Evolutionary conservation across 495 filamentous ascomycete genomes (phyloP).

Genomic region (Podospora pseudocomata): DNA sequence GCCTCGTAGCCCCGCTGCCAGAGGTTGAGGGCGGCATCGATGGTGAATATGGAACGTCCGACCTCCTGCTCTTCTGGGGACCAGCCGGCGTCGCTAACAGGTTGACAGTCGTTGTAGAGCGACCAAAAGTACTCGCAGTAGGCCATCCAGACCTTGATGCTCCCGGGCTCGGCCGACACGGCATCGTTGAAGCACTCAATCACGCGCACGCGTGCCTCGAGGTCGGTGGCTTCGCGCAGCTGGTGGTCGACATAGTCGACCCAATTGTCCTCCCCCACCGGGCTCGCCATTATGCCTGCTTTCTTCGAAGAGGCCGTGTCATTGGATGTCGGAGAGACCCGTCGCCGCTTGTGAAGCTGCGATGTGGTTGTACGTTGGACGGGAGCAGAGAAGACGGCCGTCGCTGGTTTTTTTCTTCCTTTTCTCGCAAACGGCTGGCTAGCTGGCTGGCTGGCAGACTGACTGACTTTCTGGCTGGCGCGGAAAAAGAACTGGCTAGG

Average conservation of each 20-base stretch:
- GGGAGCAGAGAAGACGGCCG: not conserved
- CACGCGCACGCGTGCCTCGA: conserved; percentile 62
- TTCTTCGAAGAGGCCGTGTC: conserved; percentile 24
- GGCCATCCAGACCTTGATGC: conserved; percentile 78
- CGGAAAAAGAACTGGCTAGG: not conserved
- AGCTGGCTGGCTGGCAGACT: not conserved
- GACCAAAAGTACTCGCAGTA: conserved; percentile 86
- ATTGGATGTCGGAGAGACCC: conserved; percentile 20
- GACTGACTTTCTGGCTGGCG: no score
- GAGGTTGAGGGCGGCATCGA: conserved; percentile 68
- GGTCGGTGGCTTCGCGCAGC: conserved; percentile 45
- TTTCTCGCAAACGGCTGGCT: not conserved
- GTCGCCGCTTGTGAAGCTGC: not conserved
- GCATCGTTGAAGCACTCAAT: conserved; percentile 80
- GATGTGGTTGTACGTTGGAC: not conserved
- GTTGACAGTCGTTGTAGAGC: conserved; percentile 64
- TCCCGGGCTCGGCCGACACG: conserved; percentile 75
- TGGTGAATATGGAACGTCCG: conserved; percentile 74
- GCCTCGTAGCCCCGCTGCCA: conserved; percentile 76
- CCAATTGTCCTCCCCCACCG: conserved; percentile 55
- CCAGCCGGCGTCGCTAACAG: conserved; percentile 57
- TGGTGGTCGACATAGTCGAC: conserved; percentile 51
- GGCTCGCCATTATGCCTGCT: conserved; percentile 45
- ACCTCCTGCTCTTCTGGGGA: conserved; percentile 69
- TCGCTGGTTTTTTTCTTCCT: not conserved